These are phyloP conservation scores for Pichia sp. DNA, from an alignment of 1,139 yeast genomes.

Conservation along the genomic window DNA sequence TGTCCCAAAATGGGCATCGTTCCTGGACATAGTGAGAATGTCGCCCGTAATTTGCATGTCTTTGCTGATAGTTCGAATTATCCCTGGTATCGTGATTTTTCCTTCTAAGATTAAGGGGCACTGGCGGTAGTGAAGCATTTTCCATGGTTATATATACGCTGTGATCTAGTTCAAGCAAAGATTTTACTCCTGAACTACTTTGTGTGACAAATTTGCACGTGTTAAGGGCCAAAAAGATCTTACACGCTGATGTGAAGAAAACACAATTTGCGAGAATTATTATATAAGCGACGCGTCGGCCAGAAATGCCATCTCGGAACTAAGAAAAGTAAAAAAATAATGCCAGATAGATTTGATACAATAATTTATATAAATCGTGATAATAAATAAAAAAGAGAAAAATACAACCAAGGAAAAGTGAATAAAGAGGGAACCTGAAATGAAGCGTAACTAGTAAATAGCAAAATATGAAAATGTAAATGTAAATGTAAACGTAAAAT, in stretches of 20 bases:
- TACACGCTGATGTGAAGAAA: too few relatives aligned
- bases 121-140: background rate
- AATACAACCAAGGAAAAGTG: background rate
- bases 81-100: background rate
- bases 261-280: too few relatives aligned
- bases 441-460: background rate
- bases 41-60: background rate
- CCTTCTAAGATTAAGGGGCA: background rate
- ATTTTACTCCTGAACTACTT: too few relatives aligned
- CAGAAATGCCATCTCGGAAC: too few relatives aligned
- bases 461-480: background rate
- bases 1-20: conserved; percentile 54
- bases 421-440: background rate
- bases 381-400: background rate
- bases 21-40: conserved; percentile 3
- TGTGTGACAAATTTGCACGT: too few relatives aligned
- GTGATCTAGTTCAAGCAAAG: too few relatives aligned
- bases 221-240: too few relatives aligned
- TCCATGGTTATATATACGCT: background rate
- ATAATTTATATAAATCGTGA: background rate
- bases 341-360: background rate
- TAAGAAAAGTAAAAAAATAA: background rate
- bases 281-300: background rate
- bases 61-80: background rate
- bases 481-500: background rate